Evolutionary conservation across 1,284 basidiomycete genomes (phyloP), one percentile per base, ranked within the genome.

Genomic region (Leccinum fuscescens): DNA sequence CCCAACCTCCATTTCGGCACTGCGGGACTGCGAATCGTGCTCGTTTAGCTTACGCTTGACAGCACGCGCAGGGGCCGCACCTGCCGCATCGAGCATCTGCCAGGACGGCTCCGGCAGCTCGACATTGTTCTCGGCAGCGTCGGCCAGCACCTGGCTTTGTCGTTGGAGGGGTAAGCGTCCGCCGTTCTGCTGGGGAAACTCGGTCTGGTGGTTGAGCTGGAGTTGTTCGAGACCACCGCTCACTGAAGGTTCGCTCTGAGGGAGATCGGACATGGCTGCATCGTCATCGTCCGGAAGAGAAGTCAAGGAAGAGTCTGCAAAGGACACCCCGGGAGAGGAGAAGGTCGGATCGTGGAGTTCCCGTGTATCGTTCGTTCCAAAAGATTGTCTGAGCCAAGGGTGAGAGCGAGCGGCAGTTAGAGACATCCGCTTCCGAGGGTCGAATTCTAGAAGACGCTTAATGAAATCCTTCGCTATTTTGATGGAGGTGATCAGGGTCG

Each of bases 381-480:
- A 0, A 15, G 44, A 12, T 42, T 58, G 63, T 3, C 42, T 60
- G 6, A 96, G 78, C 91, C 91, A 93, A 1, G 81, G 80, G 66
- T 93, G 89, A 0, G 74, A 39, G 3, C 86, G 78, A 1, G 89
- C 88, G 4, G 81, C 77, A 2, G 74, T 69, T 59, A 89, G 79
- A 3, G 83, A 80, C 79, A 91, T 83, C 29, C 90, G 82, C 17
- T 70, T 63, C 0, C 63, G 58, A 0, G 89, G 88, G 59, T 86
- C 77, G 51, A 76, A 74, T 27, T 81, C 79, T 9, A 80, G 69
- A 50, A 80, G 74, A 22, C 57, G 56, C 6, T 67, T 67, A 35
- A 80, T 74, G 59, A 80, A 84, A 59, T 75, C 65, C 46, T 65
- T 62, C 2, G 67, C 77, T 78, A 55, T 50, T 22, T 58, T 6